A percentile compares a stretch with the other conserved stretches of the same genome.
Evolutionary conservation across 2,329 filamentous ascomycete genomes (phyloP).

Genomic region (Sarocladiaceae sp.): DNA sequence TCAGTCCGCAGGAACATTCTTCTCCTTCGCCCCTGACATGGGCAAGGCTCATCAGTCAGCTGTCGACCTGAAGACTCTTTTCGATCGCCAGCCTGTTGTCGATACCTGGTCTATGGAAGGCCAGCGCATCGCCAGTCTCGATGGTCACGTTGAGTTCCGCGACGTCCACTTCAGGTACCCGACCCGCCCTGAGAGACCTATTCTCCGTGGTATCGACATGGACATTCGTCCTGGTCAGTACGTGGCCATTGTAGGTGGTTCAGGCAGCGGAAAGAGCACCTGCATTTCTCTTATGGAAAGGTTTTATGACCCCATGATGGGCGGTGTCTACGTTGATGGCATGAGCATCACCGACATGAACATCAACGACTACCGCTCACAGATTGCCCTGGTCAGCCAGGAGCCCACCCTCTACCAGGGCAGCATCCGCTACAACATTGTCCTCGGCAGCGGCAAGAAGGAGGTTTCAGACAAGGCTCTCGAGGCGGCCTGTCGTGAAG

Average conservation of each 20-base stretch:
- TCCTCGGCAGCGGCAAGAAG: constrained; percentile 22
- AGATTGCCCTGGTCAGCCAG: constrained; percentile 51
- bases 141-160: constrained; percentile 26
- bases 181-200: constrained; percentile 19
- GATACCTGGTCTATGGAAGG: constrained; percentile 6
- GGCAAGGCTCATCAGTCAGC: constrained; percentile 5
- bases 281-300: constrained; percentile 46
- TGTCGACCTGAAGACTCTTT: constrained; percentile 1
- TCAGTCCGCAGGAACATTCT: constrained; percentile 8
- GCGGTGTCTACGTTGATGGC: constrained; percentile 39
- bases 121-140: background rate
- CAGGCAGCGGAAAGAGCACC: constrained; percentile 56
- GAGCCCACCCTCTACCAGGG: constrained; percentile 68
- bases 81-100: constrained; percentile 7
- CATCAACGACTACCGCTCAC: constrained; percentile 42
- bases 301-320: constrained; percentile 37
- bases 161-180: constrained; percentile 49
- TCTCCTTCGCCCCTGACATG: constrained; percentile 8
- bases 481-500: constrained; percentile 38
- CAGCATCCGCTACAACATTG: constrained; percentile 76
- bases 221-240: constrained; percentile 41
- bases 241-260: constrained; percentile 48
- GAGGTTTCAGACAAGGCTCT: constrained; percentile 26
- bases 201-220: constrained; percentile 24
- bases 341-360: constrained; percentile 32